phyloP scores from a whole-genome alignment of 176 grass and related monocot genomes.

The Bonia amplexicaulis region DNA sequence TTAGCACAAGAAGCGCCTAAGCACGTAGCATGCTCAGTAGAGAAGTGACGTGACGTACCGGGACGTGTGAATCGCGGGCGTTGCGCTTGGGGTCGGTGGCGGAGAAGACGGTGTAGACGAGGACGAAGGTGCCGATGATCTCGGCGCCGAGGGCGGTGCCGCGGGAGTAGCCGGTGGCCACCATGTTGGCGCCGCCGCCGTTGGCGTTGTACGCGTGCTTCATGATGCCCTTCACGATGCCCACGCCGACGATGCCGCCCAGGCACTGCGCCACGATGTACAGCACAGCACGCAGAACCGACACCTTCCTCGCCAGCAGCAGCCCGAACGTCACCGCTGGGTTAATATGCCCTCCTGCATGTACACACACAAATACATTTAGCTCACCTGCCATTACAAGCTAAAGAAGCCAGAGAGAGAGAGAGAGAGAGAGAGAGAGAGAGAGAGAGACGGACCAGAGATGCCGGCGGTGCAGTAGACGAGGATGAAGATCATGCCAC shows the following conservation, averaged over 20 bases:
- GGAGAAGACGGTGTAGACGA: conserved; percentile 99
- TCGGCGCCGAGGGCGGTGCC: conserved; percentile 44
- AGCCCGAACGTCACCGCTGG: conserved; percentile 51
- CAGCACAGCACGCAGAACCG: conserved; percentile 25
- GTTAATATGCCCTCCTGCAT: conserved; percentile 43
- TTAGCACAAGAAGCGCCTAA: too few relatives aligned
- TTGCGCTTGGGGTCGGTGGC: conserved; percentile 98
- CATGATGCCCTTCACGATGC: conserved; percentile 56
- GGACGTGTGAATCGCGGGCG: conserved; percentile 94
- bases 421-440: conserved; percentile 29
- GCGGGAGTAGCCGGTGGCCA: conserved; percentile 37
- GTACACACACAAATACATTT: neutral
- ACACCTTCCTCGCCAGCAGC: conserved; percentile 51
- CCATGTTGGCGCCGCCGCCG: conserved; percentile 45
- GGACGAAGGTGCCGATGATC: conserved; percentile 62
- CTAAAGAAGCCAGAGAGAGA: conserved; percentile 41
- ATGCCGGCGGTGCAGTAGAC: conserved; percentile 98
- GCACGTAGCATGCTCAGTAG: neutral
- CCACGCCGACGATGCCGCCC: conserved; percentile 41
- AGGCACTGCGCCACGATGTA: conserved; percentile 50
- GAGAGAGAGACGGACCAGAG: conserved; percentile 50
- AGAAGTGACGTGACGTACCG: conserved; percentile 39
- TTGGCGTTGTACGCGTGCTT: conserved; percentile 31
- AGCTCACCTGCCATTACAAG: neutral
- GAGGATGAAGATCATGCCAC: conserved; percentile 96